Evolutionary conservation across 306 rosid genomes (phyloP), one percentile per base, ranked within the genome.

Genomic region (Sechiopsis laciniata): DNA sequence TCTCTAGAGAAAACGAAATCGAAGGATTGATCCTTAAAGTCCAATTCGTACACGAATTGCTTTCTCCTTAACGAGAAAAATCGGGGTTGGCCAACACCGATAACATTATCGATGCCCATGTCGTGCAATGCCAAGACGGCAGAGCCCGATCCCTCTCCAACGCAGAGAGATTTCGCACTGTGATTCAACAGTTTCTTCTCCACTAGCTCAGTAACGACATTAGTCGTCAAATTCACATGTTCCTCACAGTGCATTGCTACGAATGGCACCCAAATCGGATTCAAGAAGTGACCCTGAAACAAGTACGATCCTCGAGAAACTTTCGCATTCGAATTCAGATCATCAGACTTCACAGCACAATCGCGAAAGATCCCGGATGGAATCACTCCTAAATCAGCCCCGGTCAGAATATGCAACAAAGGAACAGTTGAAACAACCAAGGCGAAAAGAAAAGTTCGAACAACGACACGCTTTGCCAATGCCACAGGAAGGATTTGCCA

Each of bases 1-100:
- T 90, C 96, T 81, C 80, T 85, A 19, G 89, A 80, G 63, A 89
- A 79, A 58, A 95, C 96, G 54, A 95, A 91, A 70, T 88, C 92
- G 12, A 95, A 95, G 0, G 90, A 88, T 46, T 9, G 63, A 24
- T 89, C 95, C 35, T 32, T 50, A 53, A 79, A 88, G 20, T 84
- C 77, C 24, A 91, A 79, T 62, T 78, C 73, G 15, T 75, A 78
- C 19, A 79, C 81, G 6, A 86, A 59, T 26, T 60, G 84, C 74
- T 79, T 90, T 66, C 75, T 76, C 60, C 72, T 82, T 35, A 83
- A 55, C 5, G 90, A 86, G 81, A 87, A 78, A 57, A 90, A 75
- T 4, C 74, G 76, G 79, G 50, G 86, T 10, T 76, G 81, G 7
- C 56, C 78, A 53, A 82, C 85, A 65, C 82, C 86, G 12, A 29